Evolutionary conservation across 768 basidiomycete genomes (phyloP).

Genomic region (Hemileccinum impolitum): DNA sequence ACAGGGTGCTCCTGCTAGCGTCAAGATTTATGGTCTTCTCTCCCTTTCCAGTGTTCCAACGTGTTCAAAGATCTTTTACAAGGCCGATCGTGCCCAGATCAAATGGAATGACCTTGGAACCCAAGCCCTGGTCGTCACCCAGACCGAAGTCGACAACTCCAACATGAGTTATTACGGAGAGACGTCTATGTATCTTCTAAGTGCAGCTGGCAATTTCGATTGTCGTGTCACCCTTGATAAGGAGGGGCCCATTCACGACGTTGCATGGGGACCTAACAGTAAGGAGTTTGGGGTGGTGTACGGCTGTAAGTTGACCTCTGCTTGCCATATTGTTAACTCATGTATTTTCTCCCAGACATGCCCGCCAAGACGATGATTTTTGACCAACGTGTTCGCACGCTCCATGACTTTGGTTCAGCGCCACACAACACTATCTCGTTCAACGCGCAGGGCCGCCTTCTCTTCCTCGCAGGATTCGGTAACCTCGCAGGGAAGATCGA

Average conservation of each 20-base stretch:
- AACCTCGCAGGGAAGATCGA: slow-evolving; percentile 95
- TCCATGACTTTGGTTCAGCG: slow-evolving; percentile 88
- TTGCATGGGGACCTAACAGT: slow-evolving; percentile 92
- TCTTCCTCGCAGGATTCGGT: slow-evolving; percentile 93
- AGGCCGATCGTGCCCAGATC: slow-evolving; percentile 88
- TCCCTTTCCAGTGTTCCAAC: slow-evolving; percentile 62
- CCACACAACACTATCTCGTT: slow-evolving; percentile 93
- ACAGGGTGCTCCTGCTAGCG: slow-evolving; percentile 82
- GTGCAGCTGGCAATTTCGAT: slow-evolving; percentile 90
- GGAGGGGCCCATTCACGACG: slow-evolving; percentile 97
- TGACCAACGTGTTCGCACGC: slow-evolving; percentile 80
- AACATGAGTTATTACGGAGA: slow-evolving; percentile 99
- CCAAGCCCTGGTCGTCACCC: slow-evolving; percentile 85
- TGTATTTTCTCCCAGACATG: slow-evolving; percentile 59
- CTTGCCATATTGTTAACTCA: background rate
- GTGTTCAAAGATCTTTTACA: slow-evolving; percentile 91
- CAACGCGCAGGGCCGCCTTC: slow-evolving; percentile 88
- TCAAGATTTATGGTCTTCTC: slow-evolving; percentile 79
- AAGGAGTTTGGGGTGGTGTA: slow-evolving; percentile 97
- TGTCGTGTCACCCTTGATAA: slow-evolving; percentile 87
- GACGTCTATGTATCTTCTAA: slow-evolving; percentile 90
- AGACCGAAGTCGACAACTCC: slow-evolving; percentile 95
- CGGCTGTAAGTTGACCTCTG: slow-evolving; percentile 68
- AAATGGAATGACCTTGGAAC: slow-evolving; percentile 98
- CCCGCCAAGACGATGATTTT: slow-evolving; percentile 92